A percentile compares a stretch with the other conserved stretches of the same genome.
Conservation (phyloP, 495 filamentous ascomycete genomes). For the Aspergillus kassunensis region DNA sequence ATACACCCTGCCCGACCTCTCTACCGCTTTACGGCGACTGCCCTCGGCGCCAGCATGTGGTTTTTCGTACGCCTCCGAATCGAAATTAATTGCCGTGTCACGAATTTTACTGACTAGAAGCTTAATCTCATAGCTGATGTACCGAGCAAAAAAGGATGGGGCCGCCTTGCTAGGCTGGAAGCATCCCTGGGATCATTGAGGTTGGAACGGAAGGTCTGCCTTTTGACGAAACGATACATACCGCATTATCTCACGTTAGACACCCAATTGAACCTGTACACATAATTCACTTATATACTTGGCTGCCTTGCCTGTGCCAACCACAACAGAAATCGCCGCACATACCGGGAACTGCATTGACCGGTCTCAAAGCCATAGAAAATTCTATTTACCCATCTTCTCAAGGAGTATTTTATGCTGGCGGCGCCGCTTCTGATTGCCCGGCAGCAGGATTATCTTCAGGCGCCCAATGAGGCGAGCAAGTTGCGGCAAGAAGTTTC, state of each 20-base stretch:
- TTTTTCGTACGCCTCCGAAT: conserved; percentile 71
- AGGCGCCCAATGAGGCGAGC: conserved; percentile 62
- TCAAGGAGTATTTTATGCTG: conserved; percentile 79
- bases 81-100: conserved; percentile 2
- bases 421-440: conserved; percentile 70
- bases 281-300: not conserved
- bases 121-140: conserved; percentile 70
- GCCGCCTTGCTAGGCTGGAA: conserved; percentile 87
- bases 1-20: conserved; percentile 67
- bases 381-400: conserved; percentile 47
- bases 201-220: not conserved
- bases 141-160: conserved; percentile 90
- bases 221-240: not conserved
- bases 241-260: not conserved
- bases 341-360: not conserved
- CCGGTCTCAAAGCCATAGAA: not conserved
- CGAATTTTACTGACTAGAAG: conserved; percentile 16
- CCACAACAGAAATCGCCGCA: not conserved
- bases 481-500: conserved; percentile 61
- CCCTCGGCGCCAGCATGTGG: conserved; percentile 95
- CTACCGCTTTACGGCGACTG: conserved; percentile 81
- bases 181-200: conserved; percentile 99
- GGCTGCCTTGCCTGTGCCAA: not conserved
- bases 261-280: not conserved
- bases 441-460: conserved; percentile 51